Percentiles rank a stretch among this genome's conserved stretches.
Evolutionary conservation across 768 basidiomycete genomes (phyloP).

Genomic region (Lentinula sp.): DNA sequence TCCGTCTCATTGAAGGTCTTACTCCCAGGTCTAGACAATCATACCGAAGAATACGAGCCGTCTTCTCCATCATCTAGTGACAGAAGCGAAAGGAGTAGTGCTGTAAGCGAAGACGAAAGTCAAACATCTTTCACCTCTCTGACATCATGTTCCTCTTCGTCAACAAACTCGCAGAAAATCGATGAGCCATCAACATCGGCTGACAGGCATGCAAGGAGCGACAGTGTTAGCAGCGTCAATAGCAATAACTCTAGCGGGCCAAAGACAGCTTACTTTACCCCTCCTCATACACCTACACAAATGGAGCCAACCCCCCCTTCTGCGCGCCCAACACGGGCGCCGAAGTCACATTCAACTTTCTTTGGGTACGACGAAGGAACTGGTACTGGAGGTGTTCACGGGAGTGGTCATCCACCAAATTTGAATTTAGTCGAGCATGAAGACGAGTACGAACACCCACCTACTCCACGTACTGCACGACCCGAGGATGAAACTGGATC

Average conservation of each 20-base stretch:
- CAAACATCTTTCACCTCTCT: conserved; percentile 26
- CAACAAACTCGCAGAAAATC: neutral
- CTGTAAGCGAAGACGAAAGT: neutral
- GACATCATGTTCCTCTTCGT: neutral
- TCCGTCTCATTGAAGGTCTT: neutral
- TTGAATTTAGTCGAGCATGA: neutral
- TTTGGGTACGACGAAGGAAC: neutral
- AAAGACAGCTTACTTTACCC: conserved; percentile 44
- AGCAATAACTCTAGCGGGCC: conserved; percentile 4
- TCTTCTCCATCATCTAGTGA: neutral
- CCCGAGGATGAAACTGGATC: conserved; percentile 31
- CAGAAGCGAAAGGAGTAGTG: neutral
- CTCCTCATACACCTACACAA: conserved; percentile 40
- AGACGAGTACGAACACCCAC: conserved; percentile 22
- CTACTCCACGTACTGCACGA: conserved; percentile 59
- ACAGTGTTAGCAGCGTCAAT: conserved; percentile 1
- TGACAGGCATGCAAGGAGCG: neutral
- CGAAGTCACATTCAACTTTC: conserved; percentile 21
- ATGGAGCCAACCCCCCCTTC: neutral
- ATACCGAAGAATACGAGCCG: neutral
- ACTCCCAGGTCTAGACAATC: neutral
- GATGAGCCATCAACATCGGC: neutral
- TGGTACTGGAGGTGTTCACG: neutral
- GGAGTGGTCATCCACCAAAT: neutral
- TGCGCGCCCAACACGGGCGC: conserved; percentile 25